Evolutionary conservation across 2,329 filamentous ascomycete species (phyloP).

Genomic region (Penicillium frequentans): DNA sequence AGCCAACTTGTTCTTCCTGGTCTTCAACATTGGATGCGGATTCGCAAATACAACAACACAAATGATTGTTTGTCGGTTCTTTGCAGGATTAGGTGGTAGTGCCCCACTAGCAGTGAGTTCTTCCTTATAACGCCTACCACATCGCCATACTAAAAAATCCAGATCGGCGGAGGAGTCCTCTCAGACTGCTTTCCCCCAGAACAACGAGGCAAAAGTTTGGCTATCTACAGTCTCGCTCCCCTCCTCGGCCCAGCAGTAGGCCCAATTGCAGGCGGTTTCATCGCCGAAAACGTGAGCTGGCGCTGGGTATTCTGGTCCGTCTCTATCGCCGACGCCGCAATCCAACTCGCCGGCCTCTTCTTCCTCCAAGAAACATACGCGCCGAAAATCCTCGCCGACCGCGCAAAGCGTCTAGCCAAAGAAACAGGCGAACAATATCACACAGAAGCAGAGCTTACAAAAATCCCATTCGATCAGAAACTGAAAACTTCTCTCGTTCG

Average conservation of each 20-base stretch:
- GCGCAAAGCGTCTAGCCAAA: conserved; percentile 52
- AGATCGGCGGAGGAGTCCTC: conserved; percentile 52
- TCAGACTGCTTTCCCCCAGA: conserved; percentile 62
- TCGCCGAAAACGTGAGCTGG: conserved; percentile 65
- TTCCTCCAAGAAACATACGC: conserved; percentile 66
- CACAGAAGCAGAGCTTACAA: conserved; percentile 42
- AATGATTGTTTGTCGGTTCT: conserved; percentile 59
- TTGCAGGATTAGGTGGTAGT: conserved; percentile 60
- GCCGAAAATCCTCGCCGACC: conserved; percentile 60
- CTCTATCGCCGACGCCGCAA: conserved; percentile 60
- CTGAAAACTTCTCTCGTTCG: conserved; percentile 50
- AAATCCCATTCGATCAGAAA: conserved; percentile 31
- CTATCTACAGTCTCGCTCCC: conserved; percentile 63
- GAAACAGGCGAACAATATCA: conserved; percentile 41
- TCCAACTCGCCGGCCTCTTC: conserved; percentile 63
- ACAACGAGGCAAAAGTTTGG: conserved; percentile 62
- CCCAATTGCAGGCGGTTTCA: conserved; percentile 66
- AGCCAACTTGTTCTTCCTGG: conserved; percentile 55
- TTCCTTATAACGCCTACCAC: background rate
- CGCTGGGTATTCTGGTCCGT: conserved; percentile 72
- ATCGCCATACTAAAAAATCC: background rate
- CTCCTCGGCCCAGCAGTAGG: conserved; percentile 66
- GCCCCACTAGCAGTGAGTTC: conserved; percentile 52
- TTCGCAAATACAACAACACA: conserved; percentile 53
- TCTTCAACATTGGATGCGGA: conserved; percentile 63